phyloP scores from a whole-genome alignment of 2,329 filamentous ascomycete species.

The Pyrenochaeta sp. region DNA sequence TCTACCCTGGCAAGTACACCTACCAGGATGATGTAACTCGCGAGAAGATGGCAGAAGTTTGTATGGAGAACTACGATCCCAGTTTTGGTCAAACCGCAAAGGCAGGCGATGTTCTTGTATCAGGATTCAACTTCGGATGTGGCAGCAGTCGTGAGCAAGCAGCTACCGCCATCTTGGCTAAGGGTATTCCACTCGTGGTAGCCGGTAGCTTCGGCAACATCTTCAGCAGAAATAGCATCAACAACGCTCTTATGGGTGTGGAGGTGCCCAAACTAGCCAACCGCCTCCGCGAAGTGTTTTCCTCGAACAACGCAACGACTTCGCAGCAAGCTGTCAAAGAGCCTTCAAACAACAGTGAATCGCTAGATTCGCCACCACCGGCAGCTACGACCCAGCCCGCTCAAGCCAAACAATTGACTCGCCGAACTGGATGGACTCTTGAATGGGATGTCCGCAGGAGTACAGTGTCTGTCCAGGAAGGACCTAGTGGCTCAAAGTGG shows the following conservation, averaged over 20 bases:
- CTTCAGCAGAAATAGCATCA: conserved; percentile 80
- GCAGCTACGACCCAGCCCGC: conserved; percentile 46
- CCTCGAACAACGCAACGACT: conserved; percentile 30
- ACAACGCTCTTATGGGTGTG: conserved; percentile 77
- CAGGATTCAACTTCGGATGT: conserved; percentile 89
- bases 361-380: conserved; percentile 59
- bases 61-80: conserved; percentile 93
- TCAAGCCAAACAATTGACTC: conserved; percentile 67
- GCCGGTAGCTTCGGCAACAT: conserved; percentile 85
- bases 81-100: conserved; percentile 71
- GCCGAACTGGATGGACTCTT: conserved; percentile 83
- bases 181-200: conserved; percentile 80
- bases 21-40: conserved; percentile 84
- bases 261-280: conserved; percentile 74
- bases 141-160: conserved; percentile 85
- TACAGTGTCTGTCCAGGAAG: conserved; percentile 75
- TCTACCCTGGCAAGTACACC: conserved; percentile 91
- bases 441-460: conserved; percentile 81
- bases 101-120: conserved; percentile 80
- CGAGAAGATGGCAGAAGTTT: conserved; percentile 85
- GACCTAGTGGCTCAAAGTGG: conserved; percentile 73
- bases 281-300: conserved; percentile 70
- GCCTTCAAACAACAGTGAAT: conserved; percentile 60
- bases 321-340: conserved; percentile 57
- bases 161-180: conserved; percentile 85